Conservation (phyloP, 2,329 filamentous ascomycete species). For the Didymella sp. region DNA sequence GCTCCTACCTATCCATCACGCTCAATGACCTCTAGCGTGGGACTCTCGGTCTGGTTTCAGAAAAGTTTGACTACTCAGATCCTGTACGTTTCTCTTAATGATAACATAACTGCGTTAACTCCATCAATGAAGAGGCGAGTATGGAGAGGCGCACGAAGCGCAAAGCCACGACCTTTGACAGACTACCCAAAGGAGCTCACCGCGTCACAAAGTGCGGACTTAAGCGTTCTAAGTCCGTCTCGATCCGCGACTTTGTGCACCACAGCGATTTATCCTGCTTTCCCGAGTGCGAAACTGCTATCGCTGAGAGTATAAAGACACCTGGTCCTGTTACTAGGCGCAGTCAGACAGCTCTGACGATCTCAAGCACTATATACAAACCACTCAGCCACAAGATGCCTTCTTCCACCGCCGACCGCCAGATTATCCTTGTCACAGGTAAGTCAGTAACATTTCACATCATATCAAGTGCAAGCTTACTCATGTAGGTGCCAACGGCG, state of each 20-base stretch:
- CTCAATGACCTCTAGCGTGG: background rate
- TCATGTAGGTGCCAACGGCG: slow-evolving; percentile 42
- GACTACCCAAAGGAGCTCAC: slow-evolving; percentile 6
- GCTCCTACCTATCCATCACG: background rate
- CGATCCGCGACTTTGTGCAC: background rate
- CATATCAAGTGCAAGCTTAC: slow-evolving; percentile 7
- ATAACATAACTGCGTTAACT: slow-evolving; percentile 1
- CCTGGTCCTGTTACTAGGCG: background rate
- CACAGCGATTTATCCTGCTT: background rate
- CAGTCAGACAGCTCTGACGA: background rate
- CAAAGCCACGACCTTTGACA: background rate
- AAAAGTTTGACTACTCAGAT: background rate
- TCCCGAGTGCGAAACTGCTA: background rate
- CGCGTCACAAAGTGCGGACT: slow-evolving; percentile 1
- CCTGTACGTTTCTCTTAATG: background rate
- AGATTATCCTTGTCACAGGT: slow-evolving; percentile 44
- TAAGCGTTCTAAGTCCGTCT: slow-evolving; percentile 1
- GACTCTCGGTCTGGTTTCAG: background rate
- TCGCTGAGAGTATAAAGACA: background rate
- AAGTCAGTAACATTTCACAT: background rate
- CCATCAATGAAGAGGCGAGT: background rate
- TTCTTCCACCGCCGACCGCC: slow-evolving; percentile 24
- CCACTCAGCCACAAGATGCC: background rate
- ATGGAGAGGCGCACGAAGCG: background rate
- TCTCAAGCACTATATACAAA: background rate